A percentile compares a stretch with the other conserved stretches of the same genome.
These are phyloP conservation scores for Salvia splendens DNA, from an alignment of 257 asterid genomes.

Conservation along the genomic window DNA sequence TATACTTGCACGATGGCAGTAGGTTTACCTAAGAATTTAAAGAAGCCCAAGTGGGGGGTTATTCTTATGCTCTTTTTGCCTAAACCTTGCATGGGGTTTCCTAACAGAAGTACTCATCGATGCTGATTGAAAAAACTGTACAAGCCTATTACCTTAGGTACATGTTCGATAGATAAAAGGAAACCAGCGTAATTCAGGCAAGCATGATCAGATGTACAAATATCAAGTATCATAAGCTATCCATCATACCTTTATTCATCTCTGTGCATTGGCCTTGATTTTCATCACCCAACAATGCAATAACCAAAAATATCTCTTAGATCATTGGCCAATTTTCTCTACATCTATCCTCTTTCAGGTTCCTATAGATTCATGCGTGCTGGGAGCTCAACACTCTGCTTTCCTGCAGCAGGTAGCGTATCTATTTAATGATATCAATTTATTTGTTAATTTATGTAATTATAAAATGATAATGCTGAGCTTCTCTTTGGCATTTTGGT, in stretches of 20 bases:
- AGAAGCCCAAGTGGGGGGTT: too few species aligned
- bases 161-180: not conserved
- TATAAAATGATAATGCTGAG: not conserved
- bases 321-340: too few species aligned
- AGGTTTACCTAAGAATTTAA: too few species aligned
- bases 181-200: not conserved
- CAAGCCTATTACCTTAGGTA: not conserved
- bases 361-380: slow-evolving; percentile 56
- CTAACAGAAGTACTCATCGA: not conserved
- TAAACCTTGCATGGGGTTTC: too few species aligned
- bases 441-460: slow-evolving; percentile 7
- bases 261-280: not conserved
- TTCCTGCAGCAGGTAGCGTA: slow-evolving; percentile 86
- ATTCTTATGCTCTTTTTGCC: too few species aligned
- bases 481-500: slow-evolving; percentile 27
- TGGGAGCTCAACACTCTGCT: slow-evolving; percentile 91
- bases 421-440: slow-evolving; percentile 6
- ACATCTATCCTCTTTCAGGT: too few species aligned
- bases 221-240: not conserved
- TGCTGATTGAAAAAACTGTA: not conserved
- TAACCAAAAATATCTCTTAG: not conserved
- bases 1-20: too few species aligned
- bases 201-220: not conserved
- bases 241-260: not conserved
- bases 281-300: not conserved